Evolutionary conservation across 768 basidiomycete genomes (phyloP), one percentile per base, ranked within the genome.

Genomic region (Boletus rex-veris): DNA sequence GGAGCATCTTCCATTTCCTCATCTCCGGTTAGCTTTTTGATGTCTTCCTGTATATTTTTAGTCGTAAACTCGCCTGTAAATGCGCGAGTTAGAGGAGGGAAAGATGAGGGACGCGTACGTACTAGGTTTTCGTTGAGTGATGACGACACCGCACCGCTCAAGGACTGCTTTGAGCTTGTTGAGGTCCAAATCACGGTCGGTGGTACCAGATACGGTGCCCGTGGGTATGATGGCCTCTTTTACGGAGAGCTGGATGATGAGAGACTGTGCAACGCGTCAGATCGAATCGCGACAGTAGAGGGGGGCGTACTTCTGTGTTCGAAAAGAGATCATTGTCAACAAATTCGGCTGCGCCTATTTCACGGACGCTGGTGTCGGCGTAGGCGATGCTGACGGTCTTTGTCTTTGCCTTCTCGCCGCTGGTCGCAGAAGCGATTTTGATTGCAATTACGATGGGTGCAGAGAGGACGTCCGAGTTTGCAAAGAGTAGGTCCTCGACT

Each of bases 291-390:
- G 12, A 33, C 21, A 19, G 45, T 19, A 50, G 21, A 40, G 15
- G 48, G n/a, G 16, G 14, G 51, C 72, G 39, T 54, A 92, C 96
- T 79, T 99, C 96, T 4, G 88, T 86, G 63, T 98, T 99, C 1
- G 92, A 94, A 71, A 95, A 98, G 15, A 93, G 74, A 55, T 98
- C 97, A 61, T 94, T 96, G 71, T 99, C 97, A 8, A 86, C 82
- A 62, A 92, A 98, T 57, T 98, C 93, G 12, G 90, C 80, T 0
- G 95, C 87, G 1, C 97, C 97, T 5, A 99, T 77, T 63, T 89
- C 82, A 19, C 92, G 83, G 7, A 84, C 75, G 55, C 86, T 91
- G 1, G 92, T 90, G 70, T 99, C 96, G 0, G 92, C 91, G 63
- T 92, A 99, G 0, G 95, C 95, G 12, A 93, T 75, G 1, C 94